Percentiles rank a stretch among this genome's conserved stretches.
phyloP scores from a whole-genome alignment of 2,329 filamentous ascomycete species.

The Alternaria viburni region DNA sequence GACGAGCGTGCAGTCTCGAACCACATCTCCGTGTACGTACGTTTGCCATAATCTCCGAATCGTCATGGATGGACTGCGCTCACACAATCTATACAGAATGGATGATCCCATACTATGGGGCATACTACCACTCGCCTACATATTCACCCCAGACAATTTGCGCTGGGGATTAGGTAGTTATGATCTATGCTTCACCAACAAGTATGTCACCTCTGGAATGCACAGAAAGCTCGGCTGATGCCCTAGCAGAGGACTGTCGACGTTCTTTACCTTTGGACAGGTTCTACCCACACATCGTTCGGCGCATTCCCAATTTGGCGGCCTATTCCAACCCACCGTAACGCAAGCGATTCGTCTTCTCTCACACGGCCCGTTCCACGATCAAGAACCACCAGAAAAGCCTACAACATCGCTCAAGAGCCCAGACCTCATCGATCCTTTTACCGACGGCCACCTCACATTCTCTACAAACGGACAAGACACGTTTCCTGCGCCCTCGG shows the following conservation, averaged over 20 bases:
- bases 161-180: constrained; percentile 92
- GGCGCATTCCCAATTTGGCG: constrained; percentile 78
- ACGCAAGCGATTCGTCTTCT: constrained; percentile 84
- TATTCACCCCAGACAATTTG: constrained; percentile 74
- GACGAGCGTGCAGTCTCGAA: constrained; percentile 71
- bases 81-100: constrained; percentile 62
- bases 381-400: constrained; percentile 33
- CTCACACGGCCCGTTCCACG: constrained; percentile 63
- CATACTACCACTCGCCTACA: constrained; percentile 76
- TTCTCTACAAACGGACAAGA: constrained; percentile 74
- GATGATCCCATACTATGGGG: constrained; percentile 97
- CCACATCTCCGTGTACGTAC: constrained; percentile 84
- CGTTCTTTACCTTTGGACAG: constrained; percentile 89
- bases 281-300: constrained; percentile 86
- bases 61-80: constrained; percentile 16
- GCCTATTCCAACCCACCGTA: constrained; percentile 88
- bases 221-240: constrained; percentile 18
- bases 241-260: constrained; percentile 64
- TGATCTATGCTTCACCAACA: constrained; percentile 92
- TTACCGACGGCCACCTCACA: constrained; percentile 58
- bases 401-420: constrained; percentile 32
- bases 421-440: constrained; percentile 58
- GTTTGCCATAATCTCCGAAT: constrained; percentile 24
- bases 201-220: constrained; percentile 57
- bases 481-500: constrained; percentile 72